Conservation (phyloP, 306 rosid genomes). For the Lathyrus oleraceus region DNA sequence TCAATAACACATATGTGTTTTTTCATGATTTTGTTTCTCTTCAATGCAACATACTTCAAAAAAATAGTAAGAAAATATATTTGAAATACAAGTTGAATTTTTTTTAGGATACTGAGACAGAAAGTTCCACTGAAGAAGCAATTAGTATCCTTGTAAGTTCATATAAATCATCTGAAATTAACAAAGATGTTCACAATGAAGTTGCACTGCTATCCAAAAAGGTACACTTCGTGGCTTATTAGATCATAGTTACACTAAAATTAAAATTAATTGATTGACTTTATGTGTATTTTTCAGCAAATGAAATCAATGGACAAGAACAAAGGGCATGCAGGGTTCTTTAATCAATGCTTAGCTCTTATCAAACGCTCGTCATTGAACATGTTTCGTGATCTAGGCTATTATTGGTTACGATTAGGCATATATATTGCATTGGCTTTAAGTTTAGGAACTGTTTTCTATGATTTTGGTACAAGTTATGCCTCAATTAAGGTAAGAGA, state of each 20-base stretch:
- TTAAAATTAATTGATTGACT: background rate
- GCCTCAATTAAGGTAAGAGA: constrained; percentile 49
- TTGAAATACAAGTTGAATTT: background rate
- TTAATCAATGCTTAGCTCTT: constrained; percentile 49
- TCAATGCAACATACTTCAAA: too few species aligned
- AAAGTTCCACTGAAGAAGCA: constrained; percentile 36
- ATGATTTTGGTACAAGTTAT: constrained; percentile 32
- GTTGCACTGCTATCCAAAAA: background rate
- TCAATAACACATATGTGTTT: background rate
- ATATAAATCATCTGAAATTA: constrained; percentile 37
- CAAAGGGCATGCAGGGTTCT: constrained; percentile 50
- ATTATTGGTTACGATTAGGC: constrained; percentile 64
- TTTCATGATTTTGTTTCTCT: background rate
- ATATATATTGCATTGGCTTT: constrained; percentile 43
- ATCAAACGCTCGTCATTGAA: constrained; percentile 55
- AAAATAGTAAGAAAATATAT: background rate
- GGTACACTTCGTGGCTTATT: constrained; percentile 26
- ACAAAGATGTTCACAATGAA: constrained; percentile 35
- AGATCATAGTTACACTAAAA: background rate
- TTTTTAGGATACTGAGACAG: constrained; percentile 43
- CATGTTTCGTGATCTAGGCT: constrained; percentile 69
- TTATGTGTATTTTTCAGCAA: constrained; percentile 35
- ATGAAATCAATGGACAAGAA: constrained; percentile 31
- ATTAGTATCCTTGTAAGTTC: constrained; percentile 33
- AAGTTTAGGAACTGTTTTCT: constrained; percentile 49